phyloP scores from a whole-genome alignment of 106 monocot species.

The Dendrobium officinale region DNA sequence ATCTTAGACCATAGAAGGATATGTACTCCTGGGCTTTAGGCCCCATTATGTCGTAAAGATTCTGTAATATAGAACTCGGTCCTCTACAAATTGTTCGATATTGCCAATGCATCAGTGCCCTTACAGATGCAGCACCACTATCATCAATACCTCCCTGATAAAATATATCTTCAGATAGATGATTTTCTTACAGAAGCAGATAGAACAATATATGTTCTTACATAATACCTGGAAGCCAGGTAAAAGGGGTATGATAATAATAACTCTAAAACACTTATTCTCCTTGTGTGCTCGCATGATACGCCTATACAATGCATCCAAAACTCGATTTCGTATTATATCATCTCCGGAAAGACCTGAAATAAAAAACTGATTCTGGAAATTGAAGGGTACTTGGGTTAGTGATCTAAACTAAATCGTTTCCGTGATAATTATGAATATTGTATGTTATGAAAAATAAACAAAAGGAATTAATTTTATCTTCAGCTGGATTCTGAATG shows the following conservation, averaged over 20 bases:
- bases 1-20: conserved; percentile 91
- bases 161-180: conserved; percentile 5
- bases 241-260: conserved; percentile 85
- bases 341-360: conserved; percentile 96
- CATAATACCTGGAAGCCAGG: conserved; percentile 91
- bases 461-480: background rate
- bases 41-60: conserved; percentile 65
- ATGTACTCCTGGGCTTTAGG: conserved; percentile 81
- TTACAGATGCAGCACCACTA: conserved; percentile 97
- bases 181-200: background rate
- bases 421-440: background rate
- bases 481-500: background rate
- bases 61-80: conserved; percentile 80
- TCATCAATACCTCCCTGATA: conserved; percentile 95
- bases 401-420: background rate
- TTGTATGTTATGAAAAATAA: background rate
- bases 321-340: conserved; percentile 81
- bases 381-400: conserved; percentile 6
- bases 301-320: conserved; percentile 87
- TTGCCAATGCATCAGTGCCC: conserved; percentile 98
- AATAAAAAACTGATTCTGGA: conserved; percentile 99
- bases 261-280: conserved; percentile 83
- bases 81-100: conserved; percentile 96
- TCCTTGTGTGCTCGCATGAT: conserved; percentile 84
- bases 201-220: conserved; percentile 5